Evolutionary conservation across 345 rosid genomes (phyloP).

Genomic region (Aquilaria sinensis): DNA sequence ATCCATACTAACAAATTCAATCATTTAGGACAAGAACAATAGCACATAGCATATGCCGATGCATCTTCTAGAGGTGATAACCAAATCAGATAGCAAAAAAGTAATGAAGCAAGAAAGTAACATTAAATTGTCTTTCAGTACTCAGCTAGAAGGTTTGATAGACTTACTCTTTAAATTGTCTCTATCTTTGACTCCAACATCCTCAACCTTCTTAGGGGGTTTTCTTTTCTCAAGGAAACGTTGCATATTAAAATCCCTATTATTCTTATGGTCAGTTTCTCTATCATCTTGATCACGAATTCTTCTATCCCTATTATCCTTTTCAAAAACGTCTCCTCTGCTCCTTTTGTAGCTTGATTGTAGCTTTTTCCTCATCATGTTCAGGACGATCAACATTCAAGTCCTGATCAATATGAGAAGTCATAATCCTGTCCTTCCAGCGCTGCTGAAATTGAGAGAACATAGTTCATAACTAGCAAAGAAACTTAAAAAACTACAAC

Average conservation of each 20-base stretch:
- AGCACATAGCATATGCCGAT: no score
- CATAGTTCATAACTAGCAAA: slow-evolving; percentile 8
- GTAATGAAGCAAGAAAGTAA: no score
- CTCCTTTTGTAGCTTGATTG: slow-evolving; percentile 57
- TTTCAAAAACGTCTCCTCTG: slow-evolving; percentile 62
- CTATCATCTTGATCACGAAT: slow-evolving; percentile 62
- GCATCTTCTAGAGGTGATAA: no score
- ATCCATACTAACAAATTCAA: no score
- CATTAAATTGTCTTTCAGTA: neutral
- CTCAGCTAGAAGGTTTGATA: slow-evolving; percentile 1
- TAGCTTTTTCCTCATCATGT: slow-evolving; percentile 58
- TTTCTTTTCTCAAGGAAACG: slow-evolving; percentile 61
- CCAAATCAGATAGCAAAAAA: no score
- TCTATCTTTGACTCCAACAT: slow-evolving; percentile 62
- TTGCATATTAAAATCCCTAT: slow-evolving; percentile 44
- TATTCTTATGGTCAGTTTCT: slow-evolving; percentile 70
- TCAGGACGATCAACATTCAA: slow-evolving; percentile 76
- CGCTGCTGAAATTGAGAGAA: slow-evolving; percentile 46
- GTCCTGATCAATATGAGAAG: slow-evolving; percentile 57
- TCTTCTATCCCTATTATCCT: slow-evolving; percentile 72
- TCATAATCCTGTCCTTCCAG: slow-evolving; percentile 54
- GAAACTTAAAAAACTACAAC: neutral
- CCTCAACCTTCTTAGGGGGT: slow-evolving; percentile 55
- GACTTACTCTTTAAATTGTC: slow-evolving; percentile 66
- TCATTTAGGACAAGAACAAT: no score